Base-by-base conservation (phyloP, 202 grass and related monocot genomes). In the Cymbopogon flexuosus region DNA sequence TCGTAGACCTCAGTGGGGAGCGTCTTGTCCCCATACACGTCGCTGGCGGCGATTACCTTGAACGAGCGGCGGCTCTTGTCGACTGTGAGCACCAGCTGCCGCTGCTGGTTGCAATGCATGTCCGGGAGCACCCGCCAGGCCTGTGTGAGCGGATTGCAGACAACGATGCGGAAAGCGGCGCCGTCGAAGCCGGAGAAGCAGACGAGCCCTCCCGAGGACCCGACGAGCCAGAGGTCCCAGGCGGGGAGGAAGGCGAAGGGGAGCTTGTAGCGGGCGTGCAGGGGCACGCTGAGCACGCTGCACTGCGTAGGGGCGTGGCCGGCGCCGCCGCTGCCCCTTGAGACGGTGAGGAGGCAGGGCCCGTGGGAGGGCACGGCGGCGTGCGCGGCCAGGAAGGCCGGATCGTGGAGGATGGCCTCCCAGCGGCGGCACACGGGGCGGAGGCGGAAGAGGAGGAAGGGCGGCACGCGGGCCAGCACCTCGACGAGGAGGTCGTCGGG, bases 1-100 rank as follows among this genome's bases (percentile, higher is more conserved):
- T 97, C 86, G 18, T 93, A 97, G 13, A 93, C 95, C 86, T 97
- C 94, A 16, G 86, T 98, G 33, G 95, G 95, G 64, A 98, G 86
- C 42, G 84, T 91, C 79, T 84, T 92, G 77, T 97, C 90, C 43
- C 95, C 95, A 57, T 85, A 94, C 24, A 91, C 82, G 29, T 98
- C 95, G 60, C 95, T 91, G 5, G 90, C 82, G 1, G 95, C 95
- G 61, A 98, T 94, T n/a, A 98, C 84, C 65, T 91, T 98, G 81
- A 91, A 98, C 1, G 87, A 88, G 10, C 31, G 56, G 47, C 85
- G 81, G 34, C 8, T 72, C 70, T 68, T 82, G 76, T 89, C 87
- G 56, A 81, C 85, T 0, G 91, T 87, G 82, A 97, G 83, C 59
- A 94, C 89, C 62, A 97, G 82, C 82, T 97, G 95, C 10, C 92